These are phyloP conservation scores for Lentinula guzmanii DNA, from an alignment of 768 basidiomycete species.

Conservation along the genomic window DNA sequence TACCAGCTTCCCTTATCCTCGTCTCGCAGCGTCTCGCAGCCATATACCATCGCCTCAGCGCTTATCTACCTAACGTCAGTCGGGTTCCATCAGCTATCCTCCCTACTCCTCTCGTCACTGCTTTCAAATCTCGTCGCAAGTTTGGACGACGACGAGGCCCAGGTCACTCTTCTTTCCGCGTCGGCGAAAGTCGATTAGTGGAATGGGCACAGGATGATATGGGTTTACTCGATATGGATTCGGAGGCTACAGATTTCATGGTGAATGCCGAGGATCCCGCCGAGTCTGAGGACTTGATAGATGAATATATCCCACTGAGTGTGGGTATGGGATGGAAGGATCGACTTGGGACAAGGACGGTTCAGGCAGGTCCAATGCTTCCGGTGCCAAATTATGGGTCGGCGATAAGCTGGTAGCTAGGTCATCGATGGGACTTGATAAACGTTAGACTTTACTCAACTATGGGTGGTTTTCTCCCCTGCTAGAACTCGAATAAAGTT, in stretches of 20 bases:
- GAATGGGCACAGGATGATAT: constrained; percentile 42
- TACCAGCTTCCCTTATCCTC: background rate
- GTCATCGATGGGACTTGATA: too few relatives aligned
- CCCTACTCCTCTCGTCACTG: too few relatives aligned
- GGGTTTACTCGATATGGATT: constrained; percentile 24
- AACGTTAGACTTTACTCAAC: too few relatives aligned
- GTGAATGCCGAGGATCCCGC: constrained; percentile 32
- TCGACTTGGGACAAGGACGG: background rate
- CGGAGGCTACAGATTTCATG: constrained; percentile 34
- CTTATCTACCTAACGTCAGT: background rate
- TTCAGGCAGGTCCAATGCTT: background rate
- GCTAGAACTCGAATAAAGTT: too few relatives aligned
- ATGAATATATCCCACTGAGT: constrained; percentile 43
- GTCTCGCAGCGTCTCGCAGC: background rate
- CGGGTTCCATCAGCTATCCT: background rate
- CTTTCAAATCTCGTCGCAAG: background rate
- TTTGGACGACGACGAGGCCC: background rate
- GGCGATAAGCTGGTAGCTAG: background rate
- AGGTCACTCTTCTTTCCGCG: constrained; percentile 20
- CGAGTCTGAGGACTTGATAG: constrained; percentile 22
- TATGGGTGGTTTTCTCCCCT: too few relatives aligned
- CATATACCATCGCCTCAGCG: background rate
- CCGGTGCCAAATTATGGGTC: background rate
- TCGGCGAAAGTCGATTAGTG: constrained; percentile 34
- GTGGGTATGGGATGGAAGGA: constrained; percentile 18